Conservation (phyloP, 345 rosid genomes). For the Syzygium oleosum region DNA sequence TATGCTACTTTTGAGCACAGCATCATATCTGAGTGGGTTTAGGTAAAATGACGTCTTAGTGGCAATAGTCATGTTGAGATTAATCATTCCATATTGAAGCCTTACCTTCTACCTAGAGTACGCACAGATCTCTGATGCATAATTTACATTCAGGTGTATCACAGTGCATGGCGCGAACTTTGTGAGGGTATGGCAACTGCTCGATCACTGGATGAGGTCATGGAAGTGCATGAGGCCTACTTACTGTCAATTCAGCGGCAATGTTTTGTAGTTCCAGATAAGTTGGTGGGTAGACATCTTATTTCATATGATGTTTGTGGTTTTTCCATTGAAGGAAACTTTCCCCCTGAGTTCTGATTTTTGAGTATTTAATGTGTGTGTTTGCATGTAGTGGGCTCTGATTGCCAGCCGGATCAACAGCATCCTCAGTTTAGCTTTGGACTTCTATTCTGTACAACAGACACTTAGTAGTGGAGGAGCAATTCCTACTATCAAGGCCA, state of each 20-base stretch:
- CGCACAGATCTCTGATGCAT: not conserved
- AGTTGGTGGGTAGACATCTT: conserved; percentile 42
- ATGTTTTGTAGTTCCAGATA: conserved; percentile 95
- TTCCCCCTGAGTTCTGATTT: not conserved
- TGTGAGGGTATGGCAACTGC: conserved; percentile 87
- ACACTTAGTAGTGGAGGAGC: conserved; percentile 72
- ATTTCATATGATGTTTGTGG: conserved; percentile 1
- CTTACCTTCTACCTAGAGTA: not conserved
- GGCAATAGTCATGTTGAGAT: not conserved
- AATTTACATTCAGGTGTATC: conserved; percentile 65
- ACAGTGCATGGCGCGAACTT: conserved; percentile 93
- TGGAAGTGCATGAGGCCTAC: conserved; percentile 94
- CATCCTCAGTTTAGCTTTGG: conserved; percentile 84
- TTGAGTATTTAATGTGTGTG: not conserved
- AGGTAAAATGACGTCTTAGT: not conserved
- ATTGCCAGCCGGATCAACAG: conserved; percentile 87
- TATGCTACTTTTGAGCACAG: not conserved
- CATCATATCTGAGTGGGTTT: not conserved
- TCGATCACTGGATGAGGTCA: conserved; percentile 87
- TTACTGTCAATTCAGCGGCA: conserved; percentile 89
- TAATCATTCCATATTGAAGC: not conserved
- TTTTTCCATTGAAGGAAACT: not conserved
- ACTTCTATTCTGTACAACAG: conserved; percentile 85
- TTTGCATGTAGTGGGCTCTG: conserved; percentile 69
- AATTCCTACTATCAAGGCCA: conserved; percentile 64